A percentile compares a stretch with the other conserved stretches of the same genome.
Conservation (phyloP, 2,329 filamentous ascomycete species). For the Coniochaeta sp. region DNA sequence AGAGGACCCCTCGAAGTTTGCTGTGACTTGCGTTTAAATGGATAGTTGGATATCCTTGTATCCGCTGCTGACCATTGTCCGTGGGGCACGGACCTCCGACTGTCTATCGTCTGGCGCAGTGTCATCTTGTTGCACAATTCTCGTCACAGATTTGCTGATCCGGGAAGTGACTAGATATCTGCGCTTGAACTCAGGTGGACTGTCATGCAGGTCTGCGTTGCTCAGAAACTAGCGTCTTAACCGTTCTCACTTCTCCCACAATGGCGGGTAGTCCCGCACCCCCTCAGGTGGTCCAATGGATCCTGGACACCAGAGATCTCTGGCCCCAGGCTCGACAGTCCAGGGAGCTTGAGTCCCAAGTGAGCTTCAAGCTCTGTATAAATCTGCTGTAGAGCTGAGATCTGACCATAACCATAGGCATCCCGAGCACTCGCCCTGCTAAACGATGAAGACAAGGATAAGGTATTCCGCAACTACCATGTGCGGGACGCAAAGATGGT, state of each 20-base stretch:
- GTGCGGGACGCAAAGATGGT: slow-evolving; percentile 68
- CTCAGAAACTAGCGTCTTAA: not conserved
- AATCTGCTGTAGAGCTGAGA: not conserved
- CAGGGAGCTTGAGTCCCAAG: slow-evolving; percentile 36
- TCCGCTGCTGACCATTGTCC: not conserved
- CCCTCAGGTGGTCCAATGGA: slow-evolving; percentile 48
- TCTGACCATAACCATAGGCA: slow-evolving; percentile 32
- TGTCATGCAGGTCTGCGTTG: not conserved
- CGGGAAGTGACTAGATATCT: no score
- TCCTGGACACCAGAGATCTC: slow-evolving; percentile 51
- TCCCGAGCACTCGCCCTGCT: slow-evolving; percentile 46
- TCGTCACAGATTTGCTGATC: not conserved
- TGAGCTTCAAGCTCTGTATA: slow-evolving; percentile 20
- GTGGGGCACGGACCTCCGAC: not conserved
- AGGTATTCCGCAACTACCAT: slow-evolving; percentile 55
- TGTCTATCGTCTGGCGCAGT: not conserved
- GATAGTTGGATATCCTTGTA: not conserved
- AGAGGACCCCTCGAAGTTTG: no score
- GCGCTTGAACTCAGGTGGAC: not conserved
- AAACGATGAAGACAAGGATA: slow-evolving; percentile 44
- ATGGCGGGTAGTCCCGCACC: not conserved
- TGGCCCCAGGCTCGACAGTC: slow-evolving; percentile 48
- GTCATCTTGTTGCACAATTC: not conserved
- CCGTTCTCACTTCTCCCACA: not conserved
- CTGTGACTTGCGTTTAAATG: not conserved